Base-by-base conservation (phyloP, 2,329 filamentous ascomycete genomes). In the Penicillium sp. region DNA sequence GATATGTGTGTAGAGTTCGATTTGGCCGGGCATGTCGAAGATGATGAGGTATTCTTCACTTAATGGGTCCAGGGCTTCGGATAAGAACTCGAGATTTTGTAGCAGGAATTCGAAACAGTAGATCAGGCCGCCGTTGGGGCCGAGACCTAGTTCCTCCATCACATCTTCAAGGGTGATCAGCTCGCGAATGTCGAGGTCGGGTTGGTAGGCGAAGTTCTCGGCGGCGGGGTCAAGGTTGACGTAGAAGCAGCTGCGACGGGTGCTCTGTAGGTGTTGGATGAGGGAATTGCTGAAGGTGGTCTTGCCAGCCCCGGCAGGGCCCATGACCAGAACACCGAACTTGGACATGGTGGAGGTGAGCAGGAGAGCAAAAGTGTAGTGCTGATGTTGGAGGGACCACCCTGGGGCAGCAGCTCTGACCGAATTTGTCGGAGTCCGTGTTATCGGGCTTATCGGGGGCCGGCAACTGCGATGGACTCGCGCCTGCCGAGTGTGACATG, bases 21-120 rank as follows among this genome's bases (percentile, higher is more conserved):
- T 97, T 78, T 99, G 94, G 51, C 94, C 94, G 0, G 94, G 94
- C 89, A 97, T 97, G 75, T 99, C 94, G 76, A 99, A 91, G 58
- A 99, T 89, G 73, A 97, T 96, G 57, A 99, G 83, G 73, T 96
- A 97, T 66, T 97, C 94, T 65, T 99, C 94, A 8, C 90, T 93
- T 50, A 96, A 80, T 34, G 86, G 83, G 64, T 96, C 91, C 49
- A 97, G 84, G 15, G 89, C 86, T 57, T 95, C 89, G 40, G 89
- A 90, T 43, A 97, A 78, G 75, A 94, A 97, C 75, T 96, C 91
- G 57, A 96, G 85, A 69, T 97, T 96, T 71, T 96, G 90, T 70
- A 96, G 86, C 39, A 97, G 84, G 71, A 95, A 96, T 75, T 97
- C 92, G 75, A 97, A 96, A 77, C 92, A 97, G 80, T 95, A 96